phyloP scores from a whole-genome alignment of 2,329 filamentous ascomycete species.

The Penicillium sp. region DNA sequence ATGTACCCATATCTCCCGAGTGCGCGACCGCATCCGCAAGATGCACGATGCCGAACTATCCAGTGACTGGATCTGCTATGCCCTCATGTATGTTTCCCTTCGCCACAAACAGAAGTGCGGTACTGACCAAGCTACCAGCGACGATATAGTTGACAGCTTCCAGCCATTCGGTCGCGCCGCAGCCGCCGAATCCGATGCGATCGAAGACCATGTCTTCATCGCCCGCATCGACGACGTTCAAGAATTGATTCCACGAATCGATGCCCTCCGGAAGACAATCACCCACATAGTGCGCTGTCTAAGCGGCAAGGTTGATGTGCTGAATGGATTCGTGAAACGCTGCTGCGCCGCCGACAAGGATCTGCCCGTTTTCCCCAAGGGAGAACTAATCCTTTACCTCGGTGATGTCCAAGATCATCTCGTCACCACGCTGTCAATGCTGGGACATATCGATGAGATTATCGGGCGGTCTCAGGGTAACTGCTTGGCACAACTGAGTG shows the following conservation, averaged over 20 bases:
- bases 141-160: constrained; percentile 95
- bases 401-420: constrained; percentile 98
- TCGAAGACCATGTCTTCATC: constrained; percentile 94
- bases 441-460: constrained; percentile 96
- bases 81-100: constrained; percentile 71
- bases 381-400: constrained; percentile 92
- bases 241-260: constrained; percentile 79
- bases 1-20: constrained; percentile 79
- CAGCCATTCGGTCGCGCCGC: constrained; percentile 81
- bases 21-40: constrained; percentile 82
- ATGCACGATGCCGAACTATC: constrained; percentile 89
- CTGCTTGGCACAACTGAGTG: constrained; percentile 88
- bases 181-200: constrained; percentile 81
- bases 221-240: constrained; percentile 86
- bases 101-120: background rate
- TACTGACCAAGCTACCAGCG: constrained; percentile 50
- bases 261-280: constrained; percentile 85
- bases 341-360: constrained; percentile 83
- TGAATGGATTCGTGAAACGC: constrained; percentile 93
- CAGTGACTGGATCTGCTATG: constrained; percentile 98
- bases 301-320: constrained; percentile 92
- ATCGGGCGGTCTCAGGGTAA: constrained; percentile 88
- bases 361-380: constrained; percentile 78
- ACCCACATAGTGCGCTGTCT: constrained; percentile 87
- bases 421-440: constrained; percentile 93